Evolutionary conservation across 129 eudicot genomes (phyloP), one percentile per base, ranked within the genome.

Genomic region (Scalesia atractyloides): DNA sequence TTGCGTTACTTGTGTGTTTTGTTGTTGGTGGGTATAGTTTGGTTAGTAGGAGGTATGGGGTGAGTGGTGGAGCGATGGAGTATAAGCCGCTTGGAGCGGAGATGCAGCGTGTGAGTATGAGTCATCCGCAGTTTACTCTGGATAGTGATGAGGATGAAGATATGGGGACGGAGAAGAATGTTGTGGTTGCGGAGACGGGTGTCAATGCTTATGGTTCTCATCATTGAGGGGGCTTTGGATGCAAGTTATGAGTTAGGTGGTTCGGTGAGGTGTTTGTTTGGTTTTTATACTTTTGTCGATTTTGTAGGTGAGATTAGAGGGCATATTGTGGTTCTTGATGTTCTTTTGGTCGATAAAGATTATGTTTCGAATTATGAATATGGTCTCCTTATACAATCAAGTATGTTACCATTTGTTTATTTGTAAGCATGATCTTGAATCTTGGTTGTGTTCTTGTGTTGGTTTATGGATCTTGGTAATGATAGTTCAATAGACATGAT

Each of bases 11-110:
- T 19, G 90, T 90, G 47, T 76, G 90, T 69, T 68, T 90, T 54
- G 22, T 82, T 50, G 81, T 73, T 60, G 87, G 83, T 6, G 77
- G 72, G 54, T 94, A 85, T 69, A 79, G 91, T 10, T 33, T 94
- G 51, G 56, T 86, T 17, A 88, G 96, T 56, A 84, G 69, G 43
- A 87, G 66, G 46, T 54, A 82, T 60, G 96, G 95, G 49, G 78
- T 80, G 76, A 61, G 65, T 9, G 68, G 73, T 52, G 89, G 79
- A 26, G 66, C 67, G 15, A 43, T 64, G 82, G 64, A 56, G 54
- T 94, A 94, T 70, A 86, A 81, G 81, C 98, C 98, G 2, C 70
- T 93, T 56, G 98, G 96, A 6, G 82, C 81, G 0, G 90, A 87
- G 43, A 73, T 83, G 88, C 84, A 77, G 80, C 87, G 61, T 52